Percentiles rank a stretch among this genome's conserved stretches.
phyloP scores from a whole-genome alignment of 2,329 filamentous ascomycete genomes.

The Polytolypa hystricis region DNA sequence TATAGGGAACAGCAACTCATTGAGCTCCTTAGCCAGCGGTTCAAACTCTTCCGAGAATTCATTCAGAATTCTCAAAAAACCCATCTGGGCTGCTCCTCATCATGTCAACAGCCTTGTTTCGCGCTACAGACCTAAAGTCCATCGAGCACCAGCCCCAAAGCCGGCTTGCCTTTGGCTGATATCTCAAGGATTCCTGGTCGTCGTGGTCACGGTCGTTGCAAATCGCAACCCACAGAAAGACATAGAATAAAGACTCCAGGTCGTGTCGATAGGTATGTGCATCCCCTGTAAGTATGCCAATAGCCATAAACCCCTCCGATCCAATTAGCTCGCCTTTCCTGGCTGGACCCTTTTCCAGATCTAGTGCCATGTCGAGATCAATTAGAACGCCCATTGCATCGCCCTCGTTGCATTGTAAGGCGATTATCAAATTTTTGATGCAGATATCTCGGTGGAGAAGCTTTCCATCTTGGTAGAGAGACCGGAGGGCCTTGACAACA shows the following conservation, averaged over 20 bases:
- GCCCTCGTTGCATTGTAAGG: conserved; percentile 7
- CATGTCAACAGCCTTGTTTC: not conserved
- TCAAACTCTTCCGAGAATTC: not conserved
- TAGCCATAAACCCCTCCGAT: conserved; percentile 24
- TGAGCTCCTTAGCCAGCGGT: not conserved
- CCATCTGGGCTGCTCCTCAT: too few relatives aligned
- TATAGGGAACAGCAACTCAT: not conserved
- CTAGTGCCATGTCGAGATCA: conserved; percentile 22
- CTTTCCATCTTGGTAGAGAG: conserved; percentile 19
- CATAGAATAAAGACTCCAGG: conserved; percentile 22
- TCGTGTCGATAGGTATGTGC: conserved; percentile 23
- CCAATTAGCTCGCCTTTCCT: conserved; percentile 12
- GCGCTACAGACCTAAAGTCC: not conserved
- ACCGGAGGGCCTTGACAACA: conserved; percentile 25
- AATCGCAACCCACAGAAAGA: conserved; percentile 16
- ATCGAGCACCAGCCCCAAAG: not conserved
- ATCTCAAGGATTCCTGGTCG: too few relatives aligned
- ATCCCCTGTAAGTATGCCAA: conserved; percentile 19
- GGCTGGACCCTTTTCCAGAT: conserved; percentile 12
- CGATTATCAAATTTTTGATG: conserved; percentile 27
- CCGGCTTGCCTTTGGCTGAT: not conserved
- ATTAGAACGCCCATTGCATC: conserved; percentile 23
- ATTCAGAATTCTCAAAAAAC: not conserved
- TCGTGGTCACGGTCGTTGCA: not conserved
- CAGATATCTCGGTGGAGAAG: conserved; percentile 30